A percentile compares a stretch with the other conserved stretches of the same genome.
These are phyloP conservation scores for Trichoderma sp. DNA, from an alignment of 2,329 filamentous ascomycete species.

Conservation along the genomic window DNA sequence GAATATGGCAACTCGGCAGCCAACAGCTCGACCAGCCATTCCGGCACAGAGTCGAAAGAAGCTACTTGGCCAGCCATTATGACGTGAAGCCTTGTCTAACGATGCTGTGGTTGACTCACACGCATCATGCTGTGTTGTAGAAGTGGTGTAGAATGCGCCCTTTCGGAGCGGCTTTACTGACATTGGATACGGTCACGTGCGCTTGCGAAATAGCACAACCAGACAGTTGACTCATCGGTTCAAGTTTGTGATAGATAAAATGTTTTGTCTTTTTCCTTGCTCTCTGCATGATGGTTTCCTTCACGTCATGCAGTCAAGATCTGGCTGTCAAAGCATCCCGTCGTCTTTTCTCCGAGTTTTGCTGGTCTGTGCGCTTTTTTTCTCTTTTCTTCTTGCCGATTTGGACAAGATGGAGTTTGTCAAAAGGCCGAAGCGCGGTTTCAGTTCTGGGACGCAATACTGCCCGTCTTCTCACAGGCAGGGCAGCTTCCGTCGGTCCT, in stretches of 20 bases:
- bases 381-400: too few species aligned
- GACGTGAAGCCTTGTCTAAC: neutral
- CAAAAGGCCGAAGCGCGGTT: neutral
- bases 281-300: neutral
- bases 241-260: neutral
- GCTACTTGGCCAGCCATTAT: conserved; percentile 19
- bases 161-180: too few species aligned
- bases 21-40: conserved; percentile 52
- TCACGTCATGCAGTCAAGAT: too few species aligned
- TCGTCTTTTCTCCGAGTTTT: neutral
- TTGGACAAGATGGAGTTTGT: neutral
- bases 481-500: too few species aligned
- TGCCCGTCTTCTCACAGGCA: neutral
- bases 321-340: neutral
- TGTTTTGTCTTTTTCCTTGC: neutral
- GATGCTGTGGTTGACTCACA: neutral
- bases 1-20: conserved; percentile 57
- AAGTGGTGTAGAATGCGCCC: too few species aligned
- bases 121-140: too few species aligned
- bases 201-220: neutral
- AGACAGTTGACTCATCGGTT: neutral
- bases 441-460: neutral
- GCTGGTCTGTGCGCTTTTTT: neutral
- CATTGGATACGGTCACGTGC: neutral
- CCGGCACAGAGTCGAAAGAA: conserved; percentile 39